Evolutionary conservation across 2,329 filamentous ascomycete genomes (phyloP), one percentile per base, ranked within the genome.

Genomic region (Incumbomyces lentus): DNA sequence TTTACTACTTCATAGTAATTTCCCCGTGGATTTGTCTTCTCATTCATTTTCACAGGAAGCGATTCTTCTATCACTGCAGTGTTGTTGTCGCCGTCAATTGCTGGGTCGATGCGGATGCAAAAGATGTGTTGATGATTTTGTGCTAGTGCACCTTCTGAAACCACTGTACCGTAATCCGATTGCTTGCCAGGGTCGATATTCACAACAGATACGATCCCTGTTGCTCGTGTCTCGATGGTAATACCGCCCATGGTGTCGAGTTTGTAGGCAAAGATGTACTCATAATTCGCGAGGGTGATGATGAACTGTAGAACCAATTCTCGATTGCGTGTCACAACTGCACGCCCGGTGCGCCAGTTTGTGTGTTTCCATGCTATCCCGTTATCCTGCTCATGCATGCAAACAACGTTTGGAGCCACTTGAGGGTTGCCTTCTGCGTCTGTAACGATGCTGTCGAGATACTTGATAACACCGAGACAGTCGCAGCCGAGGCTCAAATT

Each of bases 51-150:
- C 1, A 72, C 65, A 0, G 71, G 60, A 31, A 72, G 66, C 0
- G 73, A 72, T 58, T 79, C 75, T 56, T 78, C 74, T 42, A 71
- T 63, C 6, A 75, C 60, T 5, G 81, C 62, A 0, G 70, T 72
- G 51, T 79, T 81, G 2, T 58, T 56, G 56, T 73, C 65, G 17
- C 71, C 65, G 52, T 82, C 79, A 33, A 83, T 71, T 7, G 75
- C 75, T 0, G 81, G 79, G 54, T 86, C 81, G 40, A 85, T 75
- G 1, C 81, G 72, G 35, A 79, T 63, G 18, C 69, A 73, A 59
- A 86, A 84, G 36, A 85, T 70, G 62, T 86, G 82, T 59, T 86
- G 82, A 53, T 86, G 81, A 60, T 83, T 79, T 50, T 79, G 78
- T 0, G 81, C 82, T 1, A 85, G 64, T 0, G 81, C 75, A 0